These are phyloP conservation scores for Floccularia luteovirens DNA, from an alignment of 768 basidiomycete genomes.

Conservation along the genomic window DNA sequence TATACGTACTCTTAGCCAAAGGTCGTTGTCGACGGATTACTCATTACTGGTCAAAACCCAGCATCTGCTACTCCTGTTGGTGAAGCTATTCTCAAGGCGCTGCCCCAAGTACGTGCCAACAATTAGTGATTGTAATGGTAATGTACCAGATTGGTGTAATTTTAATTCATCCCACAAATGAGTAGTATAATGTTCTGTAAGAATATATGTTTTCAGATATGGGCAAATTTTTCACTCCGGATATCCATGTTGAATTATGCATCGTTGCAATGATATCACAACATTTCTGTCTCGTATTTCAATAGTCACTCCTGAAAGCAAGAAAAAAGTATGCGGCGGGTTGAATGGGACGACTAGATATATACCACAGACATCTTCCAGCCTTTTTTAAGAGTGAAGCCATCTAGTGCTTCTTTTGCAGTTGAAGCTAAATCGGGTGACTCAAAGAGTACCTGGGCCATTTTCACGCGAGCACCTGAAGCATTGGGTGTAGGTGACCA, in stretches of 20 bases:
- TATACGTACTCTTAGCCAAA: constrained; percentile 23
- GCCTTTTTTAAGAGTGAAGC: constrained; percentile 80
- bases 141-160: no score
- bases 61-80: constrained; percentile 52
- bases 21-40: constrained; percentile 49
- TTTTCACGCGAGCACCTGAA: constrained; percentile 62
- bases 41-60: constrained; percentile 74
- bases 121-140: no score
- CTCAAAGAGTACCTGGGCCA: constrained; percentile 78
- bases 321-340: no score
- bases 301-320: no score
- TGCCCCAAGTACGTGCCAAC: constrained; percentile 15
- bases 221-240: no score
- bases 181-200: no score
- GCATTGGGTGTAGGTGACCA: constrained; percentile 63
- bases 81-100: constrained; percentile 46
- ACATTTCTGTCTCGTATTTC: no score
- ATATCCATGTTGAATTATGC: no score
- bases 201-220: no score
- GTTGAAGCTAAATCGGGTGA: constrained; percentile 62
- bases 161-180: no score
- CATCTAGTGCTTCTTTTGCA: constrained; percentile 79
- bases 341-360: constrained; percentile 30
- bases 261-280: no score
- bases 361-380: constrained; percentile 79